Evolutionary conservation across 352 stramenopile genomes (phyloP), one percentile per base, ranked within the genome.

Genomic region (Thalassiosira pacifica): DNA sequence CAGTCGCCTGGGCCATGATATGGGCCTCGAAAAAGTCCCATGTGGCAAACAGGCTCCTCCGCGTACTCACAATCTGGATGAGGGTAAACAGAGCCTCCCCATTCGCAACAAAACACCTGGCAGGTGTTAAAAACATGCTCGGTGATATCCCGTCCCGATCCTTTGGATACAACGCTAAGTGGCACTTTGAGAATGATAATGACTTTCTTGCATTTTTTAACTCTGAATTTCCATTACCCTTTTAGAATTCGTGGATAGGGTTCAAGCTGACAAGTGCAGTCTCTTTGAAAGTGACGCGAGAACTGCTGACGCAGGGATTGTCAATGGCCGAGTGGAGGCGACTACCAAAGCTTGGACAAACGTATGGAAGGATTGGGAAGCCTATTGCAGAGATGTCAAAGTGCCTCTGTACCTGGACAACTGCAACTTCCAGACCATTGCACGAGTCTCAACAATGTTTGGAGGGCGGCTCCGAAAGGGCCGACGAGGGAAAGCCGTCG

Each of bases 71-170:
- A 16, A 31, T 82, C 2, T 6, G 64, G 0, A 27, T 69, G 24
- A 45, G 45, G 0, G 2, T 48, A 2, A n/a, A 63, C 19, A 22
- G 19, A 0, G 34, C 45, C 0, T 68, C 53, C 19, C 74, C 74
- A 0, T 27, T 82, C 1, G 40, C 45, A 0, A 45, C 74, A 26
- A 1, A n/a, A 32, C 74, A 82, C 48, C 31, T 82, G 1, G 34
- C 68, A 5, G 53, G 68, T n/a, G 32, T 67, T 2, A 19, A 60
- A 66, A 86, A 86, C 52, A 0, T 18, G 2, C 18, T 86, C 27
- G 37, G 27, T 16, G 79, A 89, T 22, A 80, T 89, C 27, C 77
- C 83, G 0, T 89, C 67, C 1, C 77, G 71, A 3, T 89, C 76
- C 5, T 89, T 83, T 83, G 83, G 78, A 13, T 64, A 42, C 22